Conservation (phyloP, 169 alveolate species). For the Pseudocohnilembus persalinus region DNA sequence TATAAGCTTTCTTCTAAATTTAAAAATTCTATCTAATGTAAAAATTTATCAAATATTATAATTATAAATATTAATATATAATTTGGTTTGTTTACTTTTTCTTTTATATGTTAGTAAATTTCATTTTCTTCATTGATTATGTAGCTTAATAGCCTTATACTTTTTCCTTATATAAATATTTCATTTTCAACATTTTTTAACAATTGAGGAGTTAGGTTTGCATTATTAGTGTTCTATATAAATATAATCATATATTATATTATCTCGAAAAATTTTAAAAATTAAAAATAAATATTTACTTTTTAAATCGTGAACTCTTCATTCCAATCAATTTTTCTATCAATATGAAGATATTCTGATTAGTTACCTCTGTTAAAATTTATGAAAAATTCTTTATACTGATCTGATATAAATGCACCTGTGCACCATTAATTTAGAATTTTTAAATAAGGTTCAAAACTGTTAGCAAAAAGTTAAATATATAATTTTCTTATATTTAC, state of each 20-base stretch:
- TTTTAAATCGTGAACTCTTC: not conserved
- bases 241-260: no score
- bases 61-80: no score
- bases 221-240: not conserved
- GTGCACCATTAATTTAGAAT: not conserved
- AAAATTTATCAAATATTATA: no score
- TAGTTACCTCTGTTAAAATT: no score
- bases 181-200: not conserved
- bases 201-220: not conserved
- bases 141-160: not conserved
- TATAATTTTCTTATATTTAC: not conserved
- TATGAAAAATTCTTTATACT: not conserved
- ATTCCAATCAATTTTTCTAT: not conserved
- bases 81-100: not conserved
- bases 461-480: not conserved
- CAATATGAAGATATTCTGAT: not conserved
- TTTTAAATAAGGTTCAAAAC: not conserved
- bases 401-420: not conserved
- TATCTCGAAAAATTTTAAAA: not conserved
- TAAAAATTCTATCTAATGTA: not conserved
- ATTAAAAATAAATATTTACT: not conserved
- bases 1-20: not conserved
- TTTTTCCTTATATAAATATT: not conserved
- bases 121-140: not conserved
- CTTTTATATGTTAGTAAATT: not conserved